Evolutionary conservation across 148 eudicot species (phyloP), one percentile per base, ranked within the genome.

Genomic region (Salicornia ramosissima): DNA sequence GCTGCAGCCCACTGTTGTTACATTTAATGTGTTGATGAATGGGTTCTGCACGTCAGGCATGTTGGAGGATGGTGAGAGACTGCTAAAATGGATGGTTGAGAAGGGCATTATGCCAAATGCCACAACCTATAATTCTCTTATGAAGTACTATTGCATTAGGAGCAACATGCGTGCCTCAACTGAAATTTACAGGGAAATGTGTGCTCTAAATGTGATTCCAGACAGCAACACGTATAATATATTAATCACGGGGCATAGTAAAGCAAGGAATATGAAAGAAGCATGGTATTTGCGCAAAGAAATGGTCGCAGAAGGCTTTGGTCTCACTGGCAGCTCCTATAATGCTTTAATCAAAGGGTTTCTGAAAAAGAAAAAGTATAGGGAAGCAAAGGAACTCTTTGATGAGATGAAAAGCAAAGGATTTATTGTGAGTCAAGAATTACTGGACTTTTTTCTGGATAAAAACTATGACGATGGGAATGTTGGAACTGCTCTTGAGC

Each of bases 191-290:
- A 83, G 64, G 78, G 82, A 55, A 49, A 90, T 93, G 98, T 64
- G 83, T 67, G 79, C 77, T 72, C 79, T 66, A 56, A 85, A 87
- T 72, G 86, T 90, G 76, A 66, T 80, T 66, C 89, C 98, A 3
- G 78, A 93, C 78, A 81, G 76, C 43, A 88, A 84, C 79, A 88
- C 98, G 0, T 93, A 88, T 71, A 87, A 88, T 74, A 90, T 88
- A 73, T 76, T 93, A 33, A 75, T 93, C 80, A 85, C 77, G 81
- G 98, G 98, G 74, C 98, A 93, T 76, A 84, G 88, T 67, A 93
- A 90, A 75, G 96, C 95, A 26, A 86, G 98, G 57, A 90, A 90
- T 63, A 85, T 90, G 90, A 93, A 90, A 76, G 98, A 90, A 84
- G 96, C 96, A 55, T 90, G 89, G 89, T 93, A 78, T 83, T 75